Evolutionary conservation across 345 rosid species (phyloP).

Genomic region (Microcos paniculata): DNA sequence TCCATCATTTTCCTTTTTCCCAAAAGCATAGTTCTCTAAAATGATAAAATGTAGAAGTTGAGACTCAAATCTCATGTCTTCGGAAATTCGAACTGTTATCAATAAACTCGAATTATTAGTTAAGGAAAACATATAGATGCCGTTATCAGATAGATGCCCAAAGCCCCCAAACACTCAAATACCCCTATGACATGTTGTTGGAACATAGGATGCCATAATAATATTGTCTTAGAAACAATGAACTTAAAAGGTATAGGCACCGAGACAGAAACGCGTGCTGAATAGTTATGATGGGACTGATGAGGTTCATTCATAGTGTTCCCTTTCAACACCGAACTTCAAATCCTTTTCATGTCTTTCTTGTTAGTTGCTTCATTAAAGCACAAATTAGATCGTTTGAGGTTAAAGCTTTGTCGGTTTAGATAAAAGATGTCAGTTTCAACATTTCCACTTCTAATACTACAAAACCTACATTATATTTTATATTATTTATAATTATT

Average conservation of each 20-base stretch:
- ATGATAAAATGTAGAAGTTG: too few species aligned
- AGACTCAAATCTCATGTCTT: too few species aligned
- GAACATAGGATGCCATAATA: slow-evolving; percentile 2
- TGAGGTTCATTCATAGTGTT: neutral
- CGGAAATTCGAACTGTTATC: too few species aligned
- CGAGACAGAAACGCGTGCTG: neutral
- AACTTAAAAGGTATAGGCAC: neutral
- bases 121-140: too few species aligned
- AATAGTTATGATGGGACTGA: slow-evolving; percentile 8
- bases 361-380: neutral
- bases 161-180: neutral
- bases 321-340: neutral
- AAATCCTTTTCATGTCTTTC: neutral
- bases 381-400: neutral
- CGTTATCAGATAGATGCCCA: too few species aligned
- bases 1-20: too few species aligned
- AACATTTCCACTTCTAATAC: neutral
- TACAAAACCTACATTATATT: neutral
- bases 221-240: neutral
- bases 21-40: too few species aligned
- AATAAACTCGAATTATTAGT: too few species aligned
- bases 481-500: neutral
- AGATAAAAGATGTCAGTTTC: neutral
- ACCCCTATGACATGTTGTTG: neutral
- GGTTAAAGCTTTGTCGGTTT: neutral